A percentile compares a stretch with the other conserved stretches of the same genome.
These are phyloP conservation scores for Syncephalastrum contaminatum DNA, from an alignment of 371 early-diverging fungal genomes.

Conservation along the genomic window DNA sequence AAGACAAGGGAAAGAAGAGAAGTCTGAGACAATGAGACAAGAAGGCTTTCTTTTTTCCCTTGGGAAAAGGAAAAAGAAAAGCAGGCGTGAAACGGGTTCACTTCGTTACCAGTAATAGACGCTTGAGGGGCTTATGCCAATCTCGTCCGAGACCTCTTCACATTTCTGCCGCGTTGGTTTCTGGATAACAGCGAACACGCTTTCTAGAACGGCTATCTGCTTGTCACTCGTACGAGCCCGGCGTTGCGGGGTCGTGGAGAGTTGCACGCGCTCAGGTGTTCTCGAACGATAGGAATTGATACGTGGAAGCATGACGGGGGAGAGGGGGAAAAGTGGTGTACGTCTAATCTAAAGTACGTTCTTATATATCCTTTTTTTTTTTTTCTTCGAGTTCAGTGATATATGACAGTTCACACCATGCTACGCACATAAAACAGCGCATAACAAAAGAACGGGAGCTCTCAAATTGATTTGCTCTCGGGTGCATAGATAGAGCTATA, in stretches of 20 bases:
- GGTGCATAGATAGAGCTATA: slow-evolving; percentile 10
- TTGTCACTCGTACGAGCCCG: slow-evolving; percentile 6
- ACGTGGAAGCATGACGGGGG: background rate
- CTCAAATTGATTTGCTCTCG: background rate
- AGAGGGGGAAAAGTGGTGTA: background rate
- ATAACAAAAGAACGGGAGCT: slow-evolving; percentile 1
- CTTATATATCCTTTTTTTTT: slow-evolving; percentile 2
- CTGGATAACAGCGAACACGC: slow-evolving; percentile 7
- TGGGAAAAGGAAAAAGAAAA: background rate
- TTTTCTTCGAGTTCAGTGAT: background rate
- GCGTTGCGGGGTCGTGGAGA: background rate
- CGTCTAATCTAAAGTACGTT: background rate
- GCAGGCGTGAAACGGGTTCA: background rate
- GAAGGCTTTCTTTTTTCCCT: too few species aligned
- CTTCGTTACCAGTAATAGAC: slow-evolving; percentile 31
- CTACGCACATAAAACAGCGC: background rate
- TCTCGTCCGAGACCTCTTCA: slow-evolving; percentile 13
- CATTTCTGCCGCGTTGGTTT: slow-evolving; percentile 17
- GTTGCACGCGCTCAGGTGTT: slow-evolving; percentile 2
- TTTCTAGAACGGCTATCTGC: slow-evolving; percentile 3
- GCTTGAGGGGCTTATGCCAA: slow-evolving; percentile 22
- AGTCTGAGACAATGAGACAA: too few species aligned
- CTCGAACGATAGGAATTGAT: background rate
- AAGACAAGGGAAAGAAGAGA: too few species aligned
- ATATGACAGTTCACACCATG: slow-evolving; percentile 2